Conservation (phyloP, 495 filamentous ascomycete species). For the Neurospora sp. region DNA sequence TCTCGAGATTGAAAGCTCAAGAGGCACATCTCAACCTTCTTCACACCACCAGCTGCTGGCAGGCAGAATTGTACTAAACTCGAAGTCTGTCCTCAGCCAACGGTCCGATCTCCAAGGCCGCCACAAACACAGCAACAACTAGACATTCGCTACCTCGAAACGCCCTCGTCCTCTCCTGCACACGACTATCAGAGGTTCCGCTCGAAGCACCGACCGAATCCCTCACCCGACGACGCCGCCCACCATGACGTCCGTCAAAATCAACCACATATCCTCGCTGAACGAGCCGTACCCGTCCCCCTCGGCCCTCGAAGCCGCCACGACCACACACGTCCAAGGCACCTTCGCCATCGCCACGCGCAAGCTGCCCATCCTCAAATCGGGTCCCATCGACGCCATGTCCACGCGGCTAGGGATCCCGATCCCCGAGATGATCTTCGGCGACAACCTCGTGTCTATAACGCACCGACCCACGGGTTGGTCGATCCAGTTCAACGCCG, state of each 20-base stretch:
- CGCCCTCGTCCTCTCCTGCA: not conserved
- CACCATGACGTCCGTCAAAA: not conserved
- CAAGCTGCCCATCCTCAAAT: slow-evolving; percentile 87
- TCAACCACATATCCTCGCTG: slow-evolving; percentile 25
- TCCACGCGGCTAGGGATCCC: slow-evolving; percentile 66
- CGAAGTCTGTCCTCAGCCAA: not conserved
- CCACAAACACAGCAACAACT: not conserved
- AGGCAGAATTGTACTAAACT: not conserved
- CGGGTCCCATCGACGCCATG: slow-evolving; percentile 83
- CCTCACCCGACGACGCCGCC: not conserved
- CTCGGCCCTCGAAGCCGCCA: slow-evolving; percentile 25
- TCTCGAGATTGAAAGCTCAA: not conserved
- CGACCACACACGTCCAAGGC: slow-evolving; percentile 40
- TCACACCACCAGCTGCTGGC: not conserved
- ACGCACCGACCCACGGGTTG: slow-evolving; percentile 60
- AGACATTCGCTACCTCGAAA: not conserved
- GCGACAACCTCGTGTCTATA: slow-evolving; percentile 75
- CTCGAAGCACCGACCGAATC: not conserved
- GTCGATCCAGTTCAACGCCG: slow-evolving; percentile 70
- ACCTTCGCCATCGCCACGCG: slow-evolving; percentile 64
- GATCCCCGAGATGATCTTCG: slow-evolving; percentile 97
- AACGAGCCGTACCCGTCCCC: slow-evolving; percentile 17
- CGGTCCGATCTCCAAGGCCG: no score
- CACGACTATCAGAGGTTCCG: not conserved
- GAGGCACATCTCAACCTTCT: not conserved